phyloP scores from a whole-genome alignment of 2,329 filamentous ascomycete genomes.

The Mycosphaerella sp. region DNA sequence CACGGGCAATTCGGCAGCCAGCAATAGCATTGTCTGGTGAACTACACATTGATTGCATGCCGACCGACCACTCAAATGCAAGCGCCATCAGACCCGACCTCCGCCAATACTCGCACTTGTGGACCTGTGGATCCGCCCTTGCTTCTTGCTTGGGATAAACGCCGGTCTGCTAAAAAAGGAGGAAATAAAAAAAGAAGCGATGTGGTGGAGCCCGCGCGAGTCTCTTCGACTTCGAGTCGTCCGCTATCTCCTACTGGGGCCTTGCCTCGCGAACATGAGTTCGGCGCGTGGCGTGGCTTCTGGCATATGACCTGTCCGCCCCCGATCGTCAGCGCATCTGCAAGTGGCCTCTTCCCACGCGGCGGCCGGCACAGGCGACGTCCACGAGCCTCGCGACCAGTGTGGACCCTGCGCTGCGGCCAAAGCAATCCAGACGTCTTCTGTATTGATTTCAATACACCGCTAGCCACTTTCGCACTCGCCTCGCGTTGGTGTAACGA shows the following conservation, averaged over 20 bases:
- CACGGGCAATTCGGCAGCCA: neutral
- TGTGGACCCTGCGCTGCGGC: neutral
- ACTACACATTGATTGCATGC: neutral
- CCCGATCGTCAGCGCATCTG: too few relatives aligned
- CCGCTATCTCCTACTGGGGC: neutral
- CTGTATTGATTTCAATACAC: slow-evolving; percentile 1
- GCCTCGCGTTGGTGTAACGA: slow-evolving; percentile 3
- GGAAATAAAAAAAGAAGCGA: too few relatives aligned
- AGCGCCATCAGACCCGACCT: neutral
- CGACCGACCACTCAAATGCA: neutral
- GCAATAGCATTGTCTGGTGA: too few relatives aligned
- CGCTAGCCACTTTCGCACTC: slow-evolving; percentile 8
- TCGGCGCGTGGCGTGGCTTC: neutral
- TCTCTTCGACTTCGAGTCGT: neutral
- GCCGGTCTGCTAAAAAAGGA: neutral
- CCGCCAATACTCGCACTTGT: neutral
- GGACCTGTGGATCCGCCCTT: neutral
- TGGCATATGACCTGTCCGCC: neutral
- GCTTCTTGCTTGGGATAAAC: neutral
- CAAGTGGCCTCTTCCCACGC: too few relatives aligned
- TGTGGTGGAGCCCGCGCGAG: neutral
- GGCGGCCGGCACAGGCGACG: neutral
- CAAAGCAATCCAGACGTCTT: neutral
- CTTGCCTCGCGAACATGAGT: neutral
- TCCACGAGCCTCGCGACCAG: neutral